Base-by-base conservation (phyloP, 495 filamentous ascomycete genomes). In the Zalerion maritima region DNA sequence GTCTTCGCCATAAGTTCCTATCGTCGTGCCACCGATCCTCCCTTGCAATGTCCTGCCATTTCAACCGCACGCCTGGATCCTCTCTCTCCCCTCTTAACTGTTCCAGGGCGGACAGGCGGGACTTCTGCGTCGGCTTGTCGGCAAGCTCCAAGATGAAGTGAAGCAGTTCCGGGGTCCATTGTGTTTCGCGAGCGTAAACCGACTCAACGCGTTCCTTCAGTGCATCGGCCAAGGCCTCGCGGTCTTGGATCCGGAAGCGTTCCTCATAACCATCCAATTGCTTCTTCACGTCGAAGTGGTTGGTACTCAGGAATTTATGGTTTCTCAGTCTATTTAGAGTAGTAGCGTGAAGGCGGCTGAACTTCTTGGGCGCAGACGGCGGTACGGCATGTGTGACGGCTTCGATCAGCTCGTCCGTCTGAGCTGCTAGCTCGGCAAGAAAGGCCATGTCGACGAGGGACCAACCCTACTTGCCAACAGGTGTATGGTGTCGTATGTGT, bases 221-320 rank as follows among this genome's bases (percentile, higher is more conserved):
- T 5, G 79, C 82, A 37, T 83, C 73, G n/a, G 81, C 83, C 15
- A 93, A 51, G 10, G 73, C 69, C 46, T 94, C 85, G 34, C 73
- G 67, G 49, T 78, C 74, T 18, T 79, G 59, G 26, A 94, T 62
- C 21, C 71, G 67, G 48, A 92, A 92, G 41, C 87, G 87, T 52
- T 97, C 89, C 37, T 83, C 78, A 11, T 92, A 61, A 2, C 89
- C 89, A 14, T 76, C 69, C 4, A 92, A 64, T 19, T 68, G 73
- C 11, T 67, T 64, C 14, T 69, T 54, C 8, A 94, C 73, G 18
- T 82, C 81, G 47, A 94, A 97, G 42, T 91, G 87, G 55, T 94
- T 89, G 0, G 75, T 82, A 19, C 84, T 73, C 13, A 58, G 60
- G 57, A 78, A 77, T 20, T 56, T 64, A 29, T 77, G 61, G 20